Evolutionary conservation across 352 stramenopile genomes (phyloP), one percentile per base, ranked within the genome.

Genomic region (Phytophthora agathidicida): DNA sequence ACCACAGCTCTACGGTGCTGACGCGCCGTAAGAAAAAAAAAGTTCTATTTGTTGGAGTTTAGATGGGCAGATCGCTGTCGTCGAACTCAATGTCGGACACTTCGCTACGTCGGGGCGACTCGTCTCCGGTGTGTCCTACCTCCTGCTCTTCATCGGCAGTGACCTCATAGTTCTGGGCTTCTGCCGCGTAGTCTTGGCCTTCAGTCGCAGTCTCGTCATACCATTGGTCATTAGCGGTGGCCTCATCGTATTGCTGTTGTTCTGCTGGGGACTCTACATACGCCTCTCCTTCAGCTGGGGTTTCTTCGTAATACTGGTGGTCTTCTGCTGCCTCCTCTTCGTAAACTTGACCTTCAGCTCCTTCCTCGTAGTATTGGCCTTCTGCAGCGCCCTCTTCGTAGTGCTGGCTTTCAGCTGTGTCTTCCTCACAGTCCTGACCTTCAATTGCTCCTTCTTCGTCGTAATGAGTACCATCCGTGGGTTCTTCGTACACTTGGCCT

Each of bases 11-110:
- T 65, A 65, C 19, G 50, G 52, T 35, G 52, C 49, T 3, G 50
- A 45, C 7, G 26, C 38, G 2, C 11, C 60, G n/a, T 72, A 64
- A 16, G 1, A 14, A 37, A 38, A 11, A 22, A 47, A 48, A 48
- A 50, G 24, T 50, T n/a, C 19, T 61, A 38, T 45, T 16, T 55
- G 28, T 48, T 60, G 33, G 43, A 4, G 45, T 27, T 49, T 55
- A 58, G 30, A 42, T 58, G 30, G 80, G 76, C 39, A 92, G 56
- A 48, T 89, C 77, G 38, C 69, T 82, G 65, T 89, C 80, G 33
- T 91, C 80, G 38, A 78, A 76, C 33, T 80, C 68, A 54, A 75
- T 74, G 38, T 86, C 76, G 2, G 73, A 86, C 6, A 61, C 59
- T 56, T 67, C 61, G 55, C 36, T 68, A 35, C 39, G 70, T 49